phyloP scores from a whole-genome alignment of 208 protist genomes.

The Acanthamoeba lenticulata region DNA sequence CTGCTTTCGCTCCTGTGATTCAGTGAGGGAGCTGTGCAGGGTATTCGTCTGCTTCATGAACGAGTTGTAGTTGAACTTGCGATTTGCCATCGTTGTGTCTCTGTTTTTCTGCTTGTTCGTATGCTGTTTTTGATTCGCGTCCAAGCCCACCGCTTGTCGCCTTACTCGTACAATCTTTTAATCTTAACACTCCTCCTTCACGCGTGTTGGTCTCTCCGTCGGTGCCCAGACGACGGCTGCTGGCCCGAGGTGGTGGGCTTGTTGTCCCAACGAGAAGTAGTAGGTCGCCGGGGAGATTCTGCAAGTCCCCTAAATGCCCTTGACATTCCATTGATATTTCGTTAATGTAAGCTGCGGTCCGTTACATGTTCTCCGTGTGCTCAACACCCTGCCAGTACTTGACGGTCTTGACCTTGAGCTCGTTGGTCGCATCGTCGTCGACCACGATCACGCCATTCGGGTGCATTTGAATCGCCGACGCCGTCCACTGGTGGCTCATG shows the following conservation, averaged over 20 bases:
- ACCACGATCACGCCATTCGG: conserved; percentile 91
- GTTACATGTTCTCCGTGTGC: conserved; percentile 79
- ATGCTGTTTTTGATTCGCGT: background rate
- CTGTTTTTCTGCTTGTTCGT: background rate
- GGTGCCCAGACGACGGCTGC: no score
- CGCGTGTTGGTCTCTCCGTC: no score
- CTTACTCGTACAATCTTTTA: no score
- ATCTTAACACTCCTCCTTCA: no score
- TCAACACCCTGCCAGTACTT: conserved; percentile 93
- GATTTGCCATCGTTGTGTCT: background rate
- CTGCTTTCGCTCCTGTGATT: background rate
- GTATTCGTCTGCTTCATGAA: conserved; percentile 3
- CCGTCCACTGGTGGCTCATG: conserved; percentile 94
- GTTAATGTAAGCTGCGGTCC: background rate
- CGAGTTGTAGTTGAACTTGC: background rate
- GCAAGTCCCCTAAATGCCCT: no score
- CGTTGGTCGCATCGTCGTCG: conserved; percentile 88
- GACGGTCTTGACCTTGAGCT: conserved; percentile 88
- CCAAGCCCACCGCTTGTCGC: no score
- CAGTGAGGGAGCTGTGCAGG: background rate
- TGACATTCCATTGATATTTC: background rate
- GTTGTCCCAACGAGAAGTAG: no score
- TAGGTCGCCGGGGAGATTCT: no score
- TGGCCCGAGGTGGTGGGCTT: no score
- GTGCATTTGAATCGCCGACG: conserved; percentile 92